These are phyloP conservation scores for Kandelia obovata DNA, from an alignment of 345 rosid genomes.

Conservation along the genomic window DNA sequence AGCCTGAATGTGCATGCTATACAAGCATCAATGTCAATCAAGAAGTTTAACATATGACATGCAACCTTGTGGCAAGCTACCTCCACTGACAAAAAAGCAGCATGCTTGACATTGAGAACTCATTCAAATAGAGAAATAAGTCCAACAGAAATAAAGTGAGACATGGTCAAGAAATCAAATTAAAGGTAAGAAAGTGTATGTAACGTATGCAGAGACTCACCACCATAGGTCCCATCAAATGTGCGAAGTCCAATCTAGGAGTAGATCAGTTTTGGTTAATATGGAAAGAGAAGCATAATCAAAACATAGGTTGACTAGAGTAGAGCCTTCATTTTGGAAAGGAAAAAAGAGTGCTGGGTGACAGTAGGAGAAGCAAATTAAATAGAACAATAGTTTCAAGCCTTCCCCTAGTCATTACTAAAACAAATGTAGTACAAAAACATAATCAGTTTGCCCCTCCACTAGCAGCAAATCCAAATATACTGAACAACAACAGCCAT, in stretches of 20 bases:
- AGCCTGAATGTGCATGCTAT: too few relatives aligned
- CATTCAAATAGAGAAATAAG: too few relatives aligned
- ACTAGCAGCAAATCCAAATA: conserved; percentile 12
- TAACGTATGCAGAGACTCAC: neutral
- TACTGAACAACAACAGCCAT: conserved; percentile 25
- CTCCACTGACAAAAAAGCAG: too few relatives aligned
- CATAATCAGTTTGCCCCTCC: conserved; percentile 14
- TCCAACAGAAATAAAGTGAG: neutral
- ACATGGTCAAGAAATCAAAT: neutral
- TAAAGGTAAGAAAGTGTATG: neutral
- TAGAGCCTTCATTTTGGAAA: neutral
- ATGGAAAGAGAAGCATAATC: neutral
- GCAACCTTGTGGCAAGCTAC: neutral
- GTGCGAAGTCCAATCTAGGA: conserved; percentile 26
- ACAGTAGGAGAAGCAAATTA: neutral
- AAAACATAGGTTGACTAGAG: neutral
- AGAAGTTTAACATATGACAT: too few relatives aligned
- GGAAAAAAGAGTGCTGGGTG: neutral
- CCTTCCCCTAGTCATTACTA: too few relatives aligned
- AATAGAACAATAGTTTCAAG: neutral
- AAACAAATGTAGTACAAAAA: neutral
- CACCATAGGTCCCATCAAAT: conserved; percentile 17
- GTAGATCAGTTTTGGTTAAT: conserved; percentile 3
- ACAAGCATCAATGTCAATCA: too few relatives aligned
- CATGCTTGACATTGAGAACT: neutral